Evolutionary conservation across 2,329 filamentous ascomycete species (phyloP).

Genomic region (Sporothrix sp.): DNA sequence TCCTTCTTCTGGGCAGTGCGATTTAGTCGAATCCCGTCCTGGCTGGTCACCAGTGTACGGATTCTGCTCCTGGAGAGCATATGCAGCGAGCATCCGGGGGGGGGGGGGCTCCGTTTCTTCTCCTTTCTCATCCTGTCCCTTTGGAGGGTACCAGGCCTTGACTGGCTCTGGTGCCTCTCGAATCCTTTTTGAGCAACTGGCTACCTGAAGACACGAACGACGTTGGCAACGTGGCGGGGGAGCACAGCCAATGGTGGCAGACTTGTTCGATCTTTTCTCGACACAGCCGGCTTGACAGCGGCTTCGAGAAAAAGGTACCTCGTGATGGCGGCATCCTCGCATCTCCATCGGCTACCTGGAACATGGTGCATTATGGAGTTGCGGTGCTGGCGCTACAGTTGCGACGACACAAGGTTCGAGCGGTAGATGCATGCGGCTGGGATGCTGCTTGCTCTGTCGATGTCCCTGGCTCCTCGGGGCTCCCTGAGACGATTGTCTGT

Average conservation of each 20-base stretch:
- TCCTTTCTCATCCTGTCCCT: neutral
- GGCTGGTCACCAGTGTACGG: slow-evolving; percentile 23
- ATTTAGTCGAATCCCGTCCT: slow-evolving; percentile 12
- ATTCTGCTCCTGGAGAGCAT: slow-evolving; percentile 32
- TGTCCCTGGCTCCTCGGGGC: neutral
- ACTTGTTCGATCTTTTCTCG: neutral
- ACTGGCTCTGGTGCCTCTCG: too few relatives aligned
- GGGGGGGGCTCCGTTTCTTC: neutral
- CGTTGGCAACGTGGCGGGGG: slow-evolving; percentile 3
- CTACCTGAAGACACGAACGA: neutral
- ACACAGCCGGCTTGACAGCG: slow-evolving; percentile 13
- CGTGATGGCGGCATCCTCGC: neutral
- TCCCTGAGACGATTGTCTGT: neutral
- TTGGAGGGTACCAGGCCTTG: neutral
- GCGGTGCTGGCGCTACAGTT: neutral
- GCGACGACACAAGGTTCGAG: slow-evolving; percentile 9
- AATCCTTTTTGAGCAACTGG: slow-evolving; percentile 9
- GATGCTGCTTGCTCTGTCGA: neutral
- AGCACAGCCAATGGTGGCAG: neutral
- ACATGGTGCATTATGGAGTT: neutral
- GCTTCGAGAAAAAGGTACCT: neutral
- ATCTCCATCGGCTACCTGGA: neutral
- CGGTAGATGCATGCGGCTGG: neutral
- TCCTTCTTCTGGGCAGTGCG: slow-evolving; percentile 12
- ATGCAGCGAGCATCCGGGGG: slow-evolving; percentile 39